A percentile compares a stretch with the other conserved stretches of the same genome.
Evolutionary conservation across 2,329 filamentous ascomycete species (phyloP).

Genomic region (Diaporthe destruens): DNA sequence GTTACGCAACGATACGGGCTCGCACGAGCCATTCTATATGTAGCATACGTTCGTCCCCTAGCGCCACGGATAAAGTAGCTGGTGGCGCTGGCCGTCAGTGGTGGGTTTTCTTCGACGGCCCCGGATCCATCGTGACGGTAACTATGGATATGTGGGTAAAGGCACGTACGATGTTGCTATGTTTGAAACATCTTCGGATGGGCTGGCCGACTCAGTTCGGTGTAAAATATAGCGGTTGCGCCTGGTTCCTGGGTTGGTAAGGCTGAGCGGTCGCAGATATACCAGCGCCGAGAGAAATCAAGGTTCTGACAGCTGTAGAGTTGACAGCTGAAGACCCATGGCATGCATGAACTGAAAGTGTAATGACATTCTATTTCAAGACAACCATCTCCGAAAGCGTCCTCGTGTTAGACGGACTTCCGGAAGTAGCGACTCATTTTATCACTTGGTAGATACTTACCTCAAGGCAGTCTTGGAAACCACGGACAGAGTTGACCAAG

Average conservation of each 20-base stretch:
- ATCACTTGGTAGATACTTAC: neutral
- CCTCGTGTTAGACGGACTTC: no score
- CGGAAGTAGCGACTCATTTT: no score
- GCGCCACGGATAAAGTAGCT: neutral
- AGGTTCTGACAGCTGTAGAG: slow-evolving; percentile 2
- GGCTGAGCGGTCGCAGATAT: slow-evolving; percentile 30
- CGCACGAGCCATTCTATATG: slow-evolving; percentile 9
- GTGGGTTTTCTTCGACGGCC: slow-evolving; percentile 4
- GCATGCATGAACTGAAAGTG: neutral
- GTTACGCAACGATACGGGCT: neutral
- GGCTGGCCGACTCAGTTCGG: slow-evolving; percentile 1
- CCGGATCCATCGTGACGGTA: slow-evolving; percentile 5
- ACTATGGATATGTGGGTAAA: neutral
- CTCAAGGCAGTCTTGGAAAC: neutral
- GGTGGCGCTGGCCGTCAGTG: neutral
- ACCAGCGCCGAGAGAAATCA: slow-evolving; percentile 2
- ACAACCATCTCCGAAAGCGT: neutral
- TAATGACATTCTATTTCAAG: slow-evolving; percentile 11
- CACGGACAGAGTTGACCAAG: neutral
- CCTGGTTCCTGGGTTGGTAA: neutral
- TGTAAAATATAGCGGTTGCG: neutral
- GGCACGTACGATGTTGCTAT: slow-evolving; percentile 27
- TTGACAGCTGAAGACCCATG: slow-evolving; percentile 21
- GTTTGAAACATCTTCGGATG: slow-evolving; percentile 8
- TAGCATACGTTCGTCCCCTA: neutral